phyloP scores from a whole-genome alignment of 306 rosid species.

The Cicer pinnatifidum region DNA sequence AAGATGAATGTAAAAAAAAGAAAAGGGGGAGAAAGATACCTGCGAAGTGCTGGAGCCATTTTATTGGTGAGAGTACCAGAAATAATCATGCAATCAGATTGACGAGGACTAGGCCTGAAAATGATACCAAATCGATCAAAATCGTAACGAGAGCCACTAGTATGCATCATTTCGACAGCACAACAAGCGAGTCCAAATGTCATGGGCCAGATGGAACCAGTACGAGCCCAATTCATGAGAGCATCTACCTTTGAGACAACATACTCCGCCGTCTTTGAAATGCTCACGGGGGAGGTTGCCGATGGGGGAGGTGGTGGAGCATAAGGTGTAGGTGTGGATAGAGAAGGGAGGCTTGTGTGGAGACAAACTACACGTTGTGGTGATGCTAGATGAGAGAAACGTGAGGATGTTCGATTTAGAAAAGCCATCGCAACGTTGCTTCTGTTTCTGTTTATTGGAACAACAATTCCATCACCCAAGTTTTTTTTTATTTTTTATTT shows the following conservation, averaged over 20 bases:
- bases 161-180: conserved; percentile 99
- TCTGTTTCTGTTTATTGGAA: conserved; percentile 1
- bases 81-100: conserved; percentile 95
- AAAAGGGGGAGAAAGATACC: conserved; percentile 45
- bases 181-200: conserved; percentile 98
- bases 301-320: conserved; percentile 72
- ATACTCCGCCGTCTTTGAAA: conserved; percentile 83
- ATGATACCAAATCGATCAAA: conserved; percentile 92
- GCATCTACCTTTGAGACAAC: conserved; percentile 92
- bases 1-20: not conserved
- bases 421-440: not conserved
- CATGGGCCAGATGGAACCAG: conserved; percentile 97
- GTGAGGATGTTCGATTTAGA: conserved; percentile 32
- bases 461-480: not conserved
- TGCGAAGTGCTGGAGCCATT: conserved; percentile 99
- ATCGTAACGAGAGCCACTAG: conserved; percentile 94
- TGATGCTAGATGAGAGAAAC: conserved; percentile 55
- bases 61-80: conserved; percentile 98
- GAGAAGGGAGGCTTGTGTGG: conserved; percentile 69
- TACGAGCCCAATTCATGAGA: conserved; percentile 95
- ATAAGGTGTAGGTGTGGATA: conserved; percentile 56
- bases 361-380: conserved; percentile 61
- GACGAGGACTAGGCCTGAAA: conserved; percentile 97
- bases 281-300: conserved; percentile 62
- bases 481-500: not conserved